These are phyloP conservation scores for Simmondsia chinensis DNA, from an alignment of 148 eudicot species.

Conservation along the genomic window DNA sequence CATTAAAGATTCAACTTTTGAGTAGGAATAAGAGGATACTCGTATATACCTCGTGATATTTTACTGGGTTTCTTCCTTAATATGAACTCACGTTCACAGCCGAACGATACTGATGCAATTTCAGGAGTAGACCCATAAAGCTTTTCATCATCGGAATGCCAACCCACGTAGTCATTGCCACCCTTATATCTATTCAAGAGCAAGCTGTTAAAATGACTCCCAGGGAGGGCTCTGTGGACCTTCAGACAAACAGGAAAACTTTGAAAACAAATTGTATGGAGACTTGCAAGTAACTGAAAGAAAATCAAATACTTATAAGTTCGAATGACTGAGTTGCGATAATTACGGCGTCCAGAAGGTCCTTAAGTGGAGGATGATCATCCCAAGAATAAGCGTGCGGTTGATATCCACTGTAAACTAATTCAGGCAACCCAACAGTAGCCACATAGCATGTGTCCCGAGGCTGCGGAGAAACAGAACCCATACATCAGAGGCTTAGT, in stretches of 20 bases:
- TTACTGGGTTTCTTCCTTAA: conserved; percentile 53
- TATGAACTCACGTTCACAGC: conserved; percentile 83
- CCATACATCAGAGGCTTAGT: not conserved
- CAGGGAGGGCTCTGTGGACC: conserved; percentile 72
- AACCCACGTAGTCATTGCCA: conserved; percentile 77
- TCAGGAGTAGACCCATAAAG: conserved; percentile 83
- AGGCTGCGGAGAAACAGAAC: conserved; percentile 45
- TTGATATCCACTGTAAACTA: conserved; percentile 74
- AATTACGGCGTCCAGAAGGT: conserved; percentile 47
- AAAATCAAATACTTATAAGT: no score
- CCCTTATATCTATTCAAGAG: conserved; percentile 73
- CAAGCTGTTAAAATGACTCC: conserved; percentile 76
- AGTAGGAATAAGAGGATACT: not conserved
- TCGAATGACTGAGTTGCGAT: not conserved
- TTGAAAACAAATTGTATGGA: no score
- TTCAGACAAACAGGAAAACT: conserved; percentile 13
- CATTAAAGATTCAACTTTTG: no score
- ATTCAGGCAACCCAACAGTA: conserved; percentile 37
- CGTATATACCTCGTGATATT: conserved; percentile 21
- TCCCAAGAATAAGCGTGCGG: conserved; percentile 80
- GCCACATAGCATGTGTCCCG: conserved; percentile 88
- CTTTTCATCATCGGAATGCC: conserved; percentile 95
- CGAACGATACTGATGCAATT: conserved; percentile 89
- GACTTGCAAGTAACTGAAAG: no score
- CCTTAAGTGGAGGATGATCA: conserved; percentile 58